Conservation (phyloP, 176 grass and related monocot species). For the Urochloa ruziziensis region DNA sequence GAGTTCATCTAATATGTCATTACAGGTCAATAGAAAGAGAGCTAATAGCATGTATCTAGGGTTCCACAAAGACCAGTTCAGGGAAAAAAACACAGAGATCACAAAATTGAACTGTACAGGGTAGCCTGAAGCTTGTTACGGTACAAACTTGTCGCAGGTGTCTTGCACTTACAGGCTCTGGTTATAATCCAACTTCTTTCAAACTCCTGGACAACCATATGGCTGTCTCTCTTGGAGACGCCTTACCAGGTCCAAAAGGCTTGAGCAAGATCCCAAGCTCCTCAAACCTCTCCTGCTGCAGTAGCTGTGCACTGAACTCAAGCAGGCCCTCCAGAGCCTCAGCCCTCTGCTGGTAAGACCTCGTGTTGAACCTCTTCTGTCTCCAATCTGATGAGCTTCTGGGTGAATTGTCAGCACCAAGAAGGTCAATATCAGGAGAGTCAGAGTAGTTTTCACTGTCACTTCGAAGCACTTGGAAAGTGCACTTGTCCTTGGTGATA, state of each 20-base stretch:
- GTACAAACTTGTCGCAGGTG: neutral
- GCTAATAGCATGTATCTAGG: neutral
- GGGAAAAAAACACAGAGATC: neutral
- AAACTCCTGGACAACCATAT: constrained; percentile 96
- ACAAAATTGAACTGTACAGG: constrained; percentile 33
- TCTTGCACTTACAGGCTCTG: constrained; percentile 19
- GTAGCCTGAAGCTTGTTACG: constrained; percentile 29
- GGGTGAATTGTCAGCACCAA: constrained; percentile 33
- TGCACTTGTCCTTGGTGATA: constrained; percentile 97
- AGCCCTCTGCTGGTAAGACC: constrained; percentile 78
- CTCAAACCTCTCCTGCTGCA: constrained; percentile 82
- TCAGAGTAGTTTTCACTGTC: constrained; percentile 21
- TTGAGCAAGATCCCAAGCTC: constrained; percentile 81
- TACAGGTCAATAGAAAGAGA: neutral
- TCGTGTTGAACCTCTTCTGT: constrained; percentile 69
- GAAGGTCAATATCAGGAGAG: constrained; percentile 23
- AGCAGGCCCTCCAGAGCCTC: constrained; percentile 90
- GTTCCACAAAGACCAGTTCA: constrained; percentile 7
- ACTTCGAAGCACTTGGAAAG: constrained; percentile 64
- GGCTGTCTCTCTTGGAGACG: constrained; percentile 86
- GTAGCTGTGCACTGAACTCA: constrained; percentile 91
- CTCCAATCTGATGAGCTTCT: constrained; percentile 59
- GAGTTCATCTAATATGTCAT: constrained; percentile 5
- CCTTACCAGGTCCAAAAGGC: constrained; percentile 81
- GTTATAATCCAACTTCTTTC: constrained; percentile 56